phyloP scores from a whole-genome alignment of 2,329 filamentous ascomycete species.

The Penicillium sp. region DNA sequence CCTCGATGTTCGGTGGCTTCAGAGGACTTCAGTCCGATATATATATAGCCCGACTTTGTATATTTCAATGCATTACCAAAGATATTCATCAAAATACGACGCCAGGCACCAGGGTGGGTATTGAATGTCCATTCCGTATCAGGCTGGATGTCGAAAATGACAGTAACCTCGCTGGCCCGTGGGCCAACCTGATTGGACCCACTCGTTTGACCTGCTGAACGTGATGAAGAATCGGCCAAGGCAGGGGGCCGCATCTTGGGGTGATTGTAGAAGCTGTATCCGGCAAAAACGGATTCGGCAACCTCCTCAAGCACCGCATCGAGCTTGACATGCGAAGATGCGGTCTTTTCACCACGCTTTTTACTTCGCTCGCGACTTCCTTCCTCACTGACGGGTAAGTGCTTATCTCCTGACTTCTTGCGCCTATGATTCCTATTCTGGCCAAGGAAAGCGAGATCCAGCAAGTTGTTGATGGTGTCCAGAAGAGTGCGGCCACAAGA shows the following conservation, averaged over 20 bases:
- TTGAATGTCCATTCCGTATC: slow-evolving; percentile 10
- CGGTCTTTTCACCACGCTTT: not conserved
- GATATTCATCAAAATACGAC: slow-evolving; percentile 36
- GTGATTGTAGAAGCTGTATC: slow-evolving; percentile 25
- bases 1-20: no score
- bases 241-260: slow-evolving; percentile 10
- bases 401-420: not conserved
- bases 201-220: not conserved
- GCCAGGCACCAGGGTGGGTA: slow-evolving; percentile 3
- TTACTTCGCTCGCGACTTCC: no score
- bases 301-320: slow-evolving; percentile 29
- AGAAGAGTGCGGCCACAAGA: slow-evolving; percentile 53
- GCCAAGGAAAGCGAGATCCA: slow-evolving; percentile 14
- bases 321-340: slow-evolving; percentile 10
- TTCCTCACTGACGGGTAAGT: no score
- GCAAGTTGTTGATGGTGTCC: slow-evolving; percentile 44
- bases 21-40: slow-evolving; percentile 12
- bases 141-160: slow-evolving; percentile 18
- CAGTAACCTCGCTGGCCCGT: not conserved
- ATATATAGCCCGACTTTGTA: slow-evolving; percentile 27
- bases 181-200: not conserved
- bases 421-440: no score
- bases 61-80: slow-evolving; percentile 36
- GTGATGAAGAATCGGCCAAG: not conserved
- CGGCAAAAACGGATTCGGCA: slow-evolving; percentile 27